Conservation (phyloP, 208 protist species). For the Porcisia hertigi region DNA sequence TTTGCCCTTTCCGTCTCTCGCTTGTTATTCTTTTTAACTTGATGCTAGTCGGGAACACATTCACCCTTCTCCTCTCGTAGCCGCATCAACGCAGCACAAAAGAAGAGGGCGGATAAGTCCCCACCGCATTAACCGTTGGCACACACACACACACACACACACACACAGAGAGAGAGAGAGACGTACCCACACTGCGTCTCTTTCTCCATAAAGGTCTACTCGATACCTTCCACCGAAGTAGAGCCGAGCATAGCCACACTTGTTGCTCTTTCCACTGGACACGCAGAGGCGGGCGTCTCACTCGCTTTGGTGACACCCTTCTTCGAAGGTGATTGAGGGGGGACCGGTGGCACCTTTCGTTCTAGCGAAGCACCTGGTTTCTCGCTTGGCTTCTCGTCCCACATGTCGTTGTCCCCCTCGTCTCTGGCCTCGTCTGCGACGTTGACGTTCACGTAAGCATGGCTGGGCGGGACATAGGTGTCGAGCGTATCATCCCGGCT, state of each 20-base stretch:
- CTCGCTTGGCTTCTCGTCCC: background rate
- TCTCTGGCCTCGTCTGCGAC: slow-evolving; percentile 9
- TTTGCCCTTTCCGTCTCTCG: no score
- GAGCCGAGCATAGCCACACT: slow-evolving; percentile 52
- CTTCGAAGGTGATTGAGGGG: background rate
- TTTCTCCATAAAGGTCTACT: slow-evolving; percentile 32
- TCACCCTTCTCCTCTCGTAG: background rate
- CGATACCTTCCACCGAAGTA: slow-evolving; percentile 66
- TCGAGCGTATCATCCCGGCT: slow-evolving; percentile 74
- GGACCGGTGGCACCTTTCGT: background rate
- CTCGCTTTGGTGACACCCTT: slow-evolving; percentile 2
- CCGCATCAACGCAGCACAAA: background rate
- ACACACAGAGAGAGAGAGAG: background rate
- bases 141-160: background rate
- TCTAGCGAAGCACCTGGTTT: background rate
- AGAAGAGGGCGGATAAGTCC: background rate
- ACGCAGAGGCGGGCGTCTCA: background rate
- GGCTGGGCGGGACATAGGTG: slow-evolving; percentile 32
- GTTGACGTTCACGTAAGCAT: slow-evolving; percentile 26
- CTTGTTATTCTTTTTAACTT: background rate
- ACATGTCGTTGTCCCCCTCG: slow-evolving; percentile 7
- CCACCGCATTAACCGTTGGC: background rate
- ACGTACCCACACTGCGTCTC: background rate
- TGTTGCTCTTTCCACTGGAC: slow-evolving; percentile 24
- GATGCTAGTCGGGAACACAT: background rate